phyloP scores from a whole-genome alignment of 169 alveolate genomes.

The Eimeria acervulina region DNA sequence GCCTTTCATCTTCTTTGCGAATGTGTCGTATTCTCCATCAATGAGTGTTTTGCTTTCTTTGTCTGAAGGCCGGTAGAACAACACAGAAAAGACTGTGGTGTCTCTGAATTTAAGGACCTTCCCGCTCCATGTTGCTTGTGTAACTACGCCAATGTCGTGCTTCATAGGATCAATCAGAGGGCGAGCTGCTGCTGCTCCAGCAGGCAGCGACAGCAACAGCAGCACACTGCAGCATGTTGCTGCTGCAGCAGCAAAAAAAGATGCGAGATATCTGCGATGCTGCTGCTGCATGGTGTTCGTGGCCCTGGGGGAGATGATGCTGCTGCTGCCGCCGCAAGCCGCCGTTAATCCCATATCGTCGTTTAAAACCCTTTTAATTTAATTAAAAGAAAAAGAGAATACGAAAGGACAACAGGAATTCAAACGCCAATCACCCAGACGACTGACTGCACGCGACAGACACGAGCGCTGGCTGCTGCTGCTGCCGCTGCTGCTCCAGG shows the following conservation, averaged over 20 bases:
- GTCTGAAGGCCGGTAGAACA: slow-evolving; percentile 50
- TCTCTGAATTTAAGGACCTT: slow-evolving; percentile 53
- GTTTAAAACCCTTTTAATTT: too few species aligned
- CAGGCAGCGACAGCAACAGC: background rate
- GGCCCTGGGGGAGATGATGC: too few species aligned
- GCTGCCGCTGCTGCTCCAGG: too few species aligned
- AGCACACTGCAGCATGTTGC: slow-evolving; percentile 1
- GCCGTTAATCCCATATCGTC: too few species aligned
- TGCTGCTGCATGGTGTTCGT: too few species aligned
- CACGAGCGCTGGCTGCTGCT: too few species aligned
- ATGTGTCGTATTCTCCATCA: slow-evolving; percentile 86
- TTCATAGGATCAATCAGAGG: slow-evolving; percentile 67
- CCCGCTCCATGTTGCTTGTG: slow-evolving; percentile 70
- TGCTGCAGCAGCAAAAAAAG: background rate
- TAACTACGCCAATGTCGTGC: slow-evolving; percentile 60
- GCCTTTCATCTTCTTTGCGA: slow-evolving; percentile 92
- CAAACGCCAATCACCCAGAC: too few species aligned
- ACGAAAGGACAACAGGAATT: too few species aligned
- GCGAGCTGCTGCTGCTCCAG: slow-evolving; percentile 13
- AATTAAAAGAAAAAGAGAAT: too few species aligned
- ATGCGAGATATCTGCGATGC: too few species aligned
- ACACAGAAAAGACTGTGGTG: slow-evolving; percentile 33
- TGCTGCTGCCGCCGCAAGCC: too few species aligned
- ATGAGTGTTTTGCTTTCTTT: slow-evolving; percentile 63
- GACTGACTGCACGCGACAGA: too few species aligned